Evolutionary conservation across 2,329 filamentous ascomycete species (phyloP), one percentile per base, ranked within the genome.

Genomic region (Berkeleyomyces rouxiae): DNA sequence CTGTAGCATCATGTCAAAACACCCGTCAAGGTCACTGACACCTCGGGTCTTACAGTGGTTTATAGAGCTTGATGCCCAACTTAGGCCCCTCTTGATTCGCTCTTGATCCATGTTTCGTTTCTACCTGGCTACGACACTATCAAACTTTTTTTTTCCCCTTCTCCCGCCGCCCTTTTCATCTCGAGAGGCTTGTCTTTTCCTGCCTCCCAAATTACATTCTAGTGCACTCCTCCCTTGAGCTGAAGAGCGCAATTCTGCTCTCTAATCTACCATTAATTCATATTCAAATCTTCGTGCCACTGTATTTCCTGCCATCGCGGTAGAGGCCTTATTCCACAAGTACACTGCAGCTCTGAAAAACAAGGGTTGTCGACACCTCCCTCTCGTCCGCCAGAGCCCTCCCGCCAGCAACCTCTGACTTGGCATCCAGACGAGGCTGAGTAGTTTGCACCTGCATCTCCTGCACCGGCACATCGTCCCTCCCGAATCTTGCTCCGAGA

Each of bases 391-490:
- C 39, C 33, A 36, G 37, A 59, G 42, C 39, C 49, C 47, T 51
- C 49, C 42, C 13, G n/a, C 23, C 16, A 33, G 37, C 33, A 36
- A 53, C 7, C 42, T 43, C 57, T 59, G 39, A 46, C 57, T 31
- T 59, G 58, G 58, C 58, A 36, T 46, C n/a, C 58, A 46, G 57
- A 31, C 60, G 49, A 61, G 60, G 60, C 49, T 61, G 60, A 61
- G 60, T 37, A 61, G 49, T 42, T 31, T 61, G 39, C 60, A 61
- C 40, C 42, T 61, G 60, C 60, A 61, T 46, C 40, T 61, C 60
- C 49, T 61, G 60, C 60, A 61, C 44, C 42, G 42, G 33, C 39
- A 43, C 44, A 13, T 6, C 16, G 23, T 43, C 58, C 42, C 55
- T 58, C 55, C 36, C 23, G 31, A 46, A 53, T 46, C 60, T n/a